A percentile compares a stretch with the other conserved stretches of the same genome.
Evolutionary conservation across 2,329 filamentous ascomycete genomes (phyloP).

Genomic region (Verticillium tricorpus): DNA sequence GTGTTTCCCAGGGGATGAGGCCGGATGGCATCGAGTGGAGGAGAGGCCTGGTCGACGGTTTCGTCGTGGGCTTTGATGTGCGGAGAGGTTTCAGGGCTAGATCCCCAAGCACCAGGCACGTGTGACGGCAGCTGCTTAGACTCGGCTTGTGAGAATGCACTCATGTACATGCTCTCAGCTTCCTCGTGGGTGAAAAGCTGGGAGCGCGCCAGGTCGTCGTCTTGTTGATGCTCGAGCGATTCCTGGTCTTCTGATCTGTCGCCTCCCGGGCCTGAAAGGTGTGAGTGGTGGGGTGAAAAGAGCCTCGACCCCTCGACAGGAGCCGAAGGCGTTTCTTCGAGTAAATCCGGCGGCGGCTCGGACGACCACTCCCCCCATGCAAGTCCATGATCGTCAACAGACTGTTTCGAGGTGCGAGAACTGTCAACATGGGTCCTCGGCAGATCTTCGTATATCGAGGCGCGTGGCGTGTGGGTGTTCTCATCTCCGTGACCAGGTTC

Average conservation of each 20-base stretch:
- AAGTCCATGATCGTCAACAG: neutral
- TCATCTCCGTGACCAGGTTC: constrained; percentile 27
- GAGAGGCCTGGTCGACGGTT: constrained; percentile 1
- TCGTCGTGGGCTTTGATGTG: neutral
- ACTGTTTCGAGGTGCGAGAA: neutral
- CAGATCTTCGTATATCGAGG: constrained; percentile 39
- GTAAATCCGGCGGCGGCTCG: neutral
- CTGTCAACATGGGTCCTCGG: neutral
- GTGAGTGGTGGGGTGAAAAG: neutral
- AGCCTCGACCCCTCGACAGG: neutral
- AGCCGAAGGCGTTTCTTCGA: neutral
- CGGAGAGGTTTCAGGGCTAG: constrained; percentile 10
- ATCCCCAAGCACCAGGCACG: constrained; percentile 52
- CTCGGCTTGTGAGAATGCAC: constrained; percentile 52
- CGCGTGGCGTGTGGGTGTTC: constrained; percentile 47
- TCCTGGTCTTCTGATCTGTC: neutral
- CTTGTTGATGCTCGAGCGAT: constrained; percentile 6
- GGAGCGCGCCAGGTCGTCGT: constrained; percentile 57
- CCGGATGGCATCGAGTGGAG: neutral
- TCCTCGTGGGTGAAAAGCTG: constrained; percentile 74
- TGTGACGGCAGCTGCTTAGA: constrained; percentile 21
- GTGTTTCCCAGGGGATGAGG: neutral
- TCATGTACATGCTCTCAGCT: constrained; percentile 85
- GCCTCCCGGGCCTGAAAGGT: neutral
- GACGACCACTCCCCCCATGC: neutral